Evolutionary conservation across 345 rosid genomes (phyloP).

Genomic region (Eutrema japonicum): DNA sequence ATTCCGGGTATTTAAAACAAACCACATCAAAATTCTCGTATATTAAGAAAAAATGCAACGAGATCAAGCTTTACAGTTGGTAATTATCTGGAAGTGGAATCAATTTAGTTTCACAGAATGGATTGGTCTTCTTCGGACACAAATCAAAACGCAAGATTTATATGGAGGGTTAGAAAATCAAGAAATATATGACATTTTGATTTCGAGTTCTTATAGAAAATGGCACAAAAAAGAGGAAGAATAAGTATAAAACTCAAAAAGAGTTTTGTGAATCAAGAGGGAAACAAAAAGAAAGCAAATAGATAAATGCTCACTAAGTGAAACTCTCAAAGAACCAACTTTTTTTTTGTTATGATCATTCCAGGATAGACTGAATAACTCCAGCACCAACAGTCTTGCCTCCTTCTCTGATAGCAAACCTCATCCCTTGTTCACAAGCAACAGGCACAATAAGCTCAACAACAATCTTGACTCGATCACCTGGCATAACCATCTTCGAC

Average conservation of each 20-base stretch:
- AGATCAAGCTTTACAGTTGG: not conserved
- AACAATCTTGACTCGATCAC: conserved; percentile 87
- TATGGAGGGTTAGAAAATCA: conserved; percentile 4
- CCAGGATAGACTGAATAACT: conserved; percentile 82
- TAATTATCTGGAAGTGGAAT: not conserved
- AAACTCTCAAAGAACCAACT: conserved; percentile 23
- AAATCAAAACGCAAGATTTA: not conserved
- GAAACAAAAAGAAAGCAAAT: conserved; percentile 41
- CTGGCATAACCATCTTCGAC: conserved; percentile 98
- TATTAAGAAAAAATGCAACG: not conserved
- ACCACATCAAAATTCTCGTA: too few species aligned
- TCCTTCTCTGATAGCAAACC: conserved; percentile 97
- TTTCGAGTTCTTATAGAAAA: conserved; percentile 36
- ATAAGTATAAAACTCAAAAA: not conserved
- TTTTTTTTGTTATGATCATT: conserved; percentile 31
- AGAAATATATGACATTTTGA: conserved; percentile 44
- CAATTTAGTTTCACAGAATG: not conserved
- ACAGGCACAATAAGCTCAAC: conserved; percentile 92
- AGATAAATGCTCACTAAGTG: conserved; percentile 25
- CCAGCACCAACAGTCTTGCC: conserved; percentile 97
- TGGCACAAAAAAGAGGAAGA: conserved; percentile 1
- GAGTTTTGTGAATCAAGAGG: conserved; percentile 33
- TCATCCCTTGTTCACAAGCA: conserved; percentile 94
- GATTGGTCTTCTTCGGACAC: not conserved
- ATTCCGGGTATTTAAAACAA: too few species aligned